Evolutionary conservation across 2,329 filamentous ascomycete genomes (phyloP).

Genomic region (Trichoderma koningiopsis): DNA sequence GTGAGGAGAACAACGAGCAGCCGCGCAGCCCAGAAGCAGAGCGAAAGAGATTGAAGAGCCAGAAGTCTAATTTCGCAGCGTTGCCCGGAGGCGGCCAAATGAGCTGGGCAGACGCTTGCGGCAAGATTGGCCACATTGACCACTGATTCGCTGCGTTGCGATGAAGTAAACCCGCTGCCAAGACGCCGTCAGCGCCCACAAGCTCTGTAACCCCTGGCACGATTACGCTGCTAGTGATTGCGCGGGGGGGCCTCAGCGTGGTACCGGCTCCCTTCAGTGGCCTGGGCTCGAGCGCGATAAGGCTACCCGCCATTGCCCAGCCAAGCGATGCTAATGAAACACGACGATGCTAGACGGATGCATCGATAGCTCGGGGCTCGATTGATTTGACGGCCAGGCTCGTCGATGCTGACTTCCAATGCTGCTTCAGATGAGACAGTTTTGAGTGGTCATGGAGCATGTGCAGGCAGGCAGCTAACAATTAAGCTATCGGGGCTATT

Average conservation of each 20-base stretch:
- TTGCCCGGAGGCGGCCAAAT: conserved; percentile 15
- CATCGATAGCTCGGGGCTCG: not conserved
- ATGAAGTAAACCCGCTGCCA: conserved; percentile 6
- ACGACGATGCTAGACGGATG: not conserved
- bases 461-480: not conserved
- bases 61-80: conserved; percentile 15
- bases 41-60: conserved; percentile 9
- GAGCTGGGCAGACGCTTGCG: conserved; percentile 15
- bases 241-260: conserved; percentile 3
- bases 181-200: conserved; percentile 11
- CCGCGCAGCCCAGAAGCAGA: not conserved
- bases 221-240: conserved; percentile 19
- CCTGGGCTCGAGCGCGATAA: not conserved
- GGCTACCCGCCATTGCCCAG: conserved; percentile 9
- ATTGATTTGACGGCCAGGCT: not conserved
- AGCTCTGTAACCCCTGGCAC: conserved; percentile 16
- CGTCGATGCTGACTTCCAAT: not conserved
- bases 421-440: not conserved
- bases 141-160: conserved; percentile 18
- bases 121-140: conserved; percentile 21
- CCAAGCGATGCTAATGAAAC: conserved; percentile 13
- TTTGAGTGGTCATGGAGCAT: not conserved
- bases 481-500: not conserved
- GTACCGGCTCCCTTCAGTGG: conserved; percentile 19
- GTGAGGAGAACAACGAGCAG: not conserved